Evolutionary conservation across 306 rosid genomes (phyloP), one percentile per base, ranked within the genome.

Genomic region (Geum urbanum): DNA sequence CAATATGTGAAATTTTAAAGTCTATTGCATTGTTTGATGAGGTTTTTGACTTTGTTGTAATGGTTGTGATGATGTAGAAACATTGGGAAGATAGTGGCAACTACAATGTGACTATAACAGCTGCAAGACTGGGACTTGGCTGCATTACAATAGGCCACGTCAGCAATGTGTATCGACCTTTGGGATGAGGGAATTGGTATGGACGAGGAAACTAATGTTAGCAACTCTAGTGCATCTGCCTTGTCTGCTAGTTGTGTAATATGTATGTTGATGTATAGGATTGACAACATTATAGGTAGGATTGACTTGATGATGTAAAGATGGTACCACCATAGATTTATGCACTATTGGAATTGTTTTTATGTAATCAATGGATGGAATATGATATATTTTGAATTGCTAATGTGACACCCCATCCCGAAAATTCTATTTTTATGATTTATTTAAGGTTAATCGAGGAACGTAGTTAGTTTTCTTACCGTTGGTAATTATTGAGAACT

Each of bases 31-130:
- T 27, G n/a, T 43, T 74, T 63, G 59, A 69, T 67, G 58, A 37
- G 71, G 14, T 16, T 63, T 27, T 27, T 27, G 32, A 27, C 32
- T 27, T 19, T 13, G 0, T 18, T 78, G 40, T 69, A 70, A 71
- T 74, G 72, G 37, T 53, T 7, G 58, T 53, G 10, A n/a, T 10
- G 13, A 8, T 8, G 14, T 77, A 94, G 97, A 65, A 84, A 86
- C 83, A 81, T 61, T 94, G 99, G 99, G 99, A 94, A 86, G 99
- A 95, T 74, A 97, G 99, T 69, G 99, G 97, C 69, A 94, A 88
- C 81, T 85, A 95, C 86, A 94, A 94, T 79, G 75, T 87, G 87
- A 88, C 92, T 66, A 91, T 94, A 80, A 96, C 99, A 57, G 99
- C 96, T 51, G 89, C 96, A 24, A 84, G 99, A 74, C 60, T 94